These are phyloP conservation scores for Narthecium ossifragum DNA, from an alignment of 106 monocot genomes.

Conservation along the genomic window DNA sequence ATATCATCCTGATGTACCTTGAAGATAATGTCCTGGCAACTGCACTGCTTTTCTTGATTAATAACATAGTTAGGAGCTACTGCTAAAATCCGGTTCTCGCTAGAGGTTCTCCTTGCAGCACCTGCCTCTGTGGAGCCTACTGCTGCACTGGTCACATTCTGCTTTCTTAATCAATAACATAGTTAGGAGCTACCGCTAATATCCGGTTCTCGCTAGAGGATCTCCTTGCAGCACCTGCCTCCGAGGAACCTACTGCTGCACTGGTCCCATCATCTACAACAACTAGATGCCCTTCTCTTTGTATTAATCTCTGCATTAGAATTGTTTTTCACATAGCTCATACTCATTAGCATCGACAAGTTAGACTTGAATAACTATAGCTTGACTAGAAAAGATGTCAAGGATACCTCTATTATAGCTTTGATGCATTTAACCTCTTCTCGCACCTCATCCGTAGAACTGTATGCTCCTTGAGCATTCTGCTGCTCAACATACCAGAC, in stretches of 20 bases:
- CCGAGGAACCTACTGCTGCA: conserved; percentile 23
- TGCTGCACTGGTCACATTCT: conserved; percentile 8
- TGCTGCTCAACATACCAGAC: conserved; percentile 86
- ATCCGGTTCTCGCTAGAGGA: conserved; percentile 62
- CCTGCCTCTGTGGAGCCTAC: conserved; percentile 24
- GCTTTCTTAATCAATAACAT: conserved; percentile 58
- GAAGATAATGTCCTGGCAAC: no score
- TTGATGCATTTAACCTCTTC: conserved; percentile 82
- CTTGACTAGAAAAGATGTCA: background rate
- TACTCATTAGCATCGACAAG: background rate
- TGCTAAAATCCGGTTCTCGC: conserved; percentile 72
- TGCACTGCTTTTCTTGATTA: conserved; percentile 53
- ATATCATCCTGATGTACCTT: no score
- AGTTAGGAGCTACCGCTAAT: conserved; percentile 89
- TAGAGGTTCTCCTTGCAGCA: conserved; percentile 36
- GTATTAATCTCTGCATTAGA: conserved; percentile 77
- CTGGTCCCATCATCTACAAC: conserved; percentile 82
- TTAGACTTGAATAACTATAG: background rate
- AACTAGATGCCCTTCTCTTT: conserved; percentile 93
- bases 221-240: conserved; percentile 30
- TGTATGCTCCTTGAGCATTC: conserved; percentile 54
- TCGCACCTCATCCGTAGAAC: conserved; percentile 65
- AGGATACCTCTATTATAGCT: conserved; percentile 88
- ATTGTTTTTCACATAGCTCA: background rate
- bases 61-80: conserved; percentile 92